phyloP scores from a whole-genome alignment of 1,284 basidiomycete species.

The Ustilago crameri region DNA sequence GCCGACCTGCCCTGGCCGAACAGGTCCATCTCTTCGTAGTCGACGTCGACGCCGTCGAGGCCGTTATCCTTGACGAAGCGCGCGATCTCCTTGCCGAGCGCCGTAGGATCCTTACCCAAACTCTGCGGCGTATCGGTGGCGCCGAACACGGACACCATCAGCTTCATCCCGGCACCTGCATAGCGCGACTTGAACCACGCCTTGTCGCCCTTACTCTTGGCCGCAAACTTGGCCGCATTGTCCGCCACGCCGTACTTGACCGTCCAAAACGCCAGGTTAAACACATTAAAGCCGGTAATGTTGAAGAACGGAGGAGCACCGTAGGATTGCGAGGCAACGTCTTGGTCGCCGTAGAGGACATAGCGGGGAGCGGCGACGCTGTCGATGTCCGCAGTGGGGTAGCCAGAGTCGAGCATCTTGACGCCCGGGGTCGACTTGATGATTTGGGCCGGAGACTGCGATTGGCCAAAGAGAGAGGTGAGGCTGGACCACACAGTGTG shows the following conservation, averaged over 20 bases:
- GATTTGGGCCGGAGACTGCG: constrained; percentile 21
- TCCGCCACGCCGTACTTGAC: constrained; percentile 65
- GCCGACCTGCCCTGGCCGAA: constrained; percentile 35
- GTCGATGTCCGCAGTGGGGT: constrained; percentile 42
- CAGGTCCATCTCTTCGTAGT: constrained; percentile 72
- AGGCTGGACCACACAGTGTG: constrained; percentile 31
- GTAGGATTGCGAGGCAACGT: constrained; percentile 34
- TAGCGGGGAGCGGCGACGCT: constrained; percentile 37
- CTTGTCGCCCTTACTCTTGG: constrained; percentile 40
- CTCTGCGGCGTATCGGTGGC: constrained; percentile 72
- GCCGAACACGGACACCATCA: constrained; percentile 68
- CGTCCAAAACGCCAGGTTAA: constrained; percentile 72
- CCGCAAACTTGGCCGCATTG: constrained; percentile 57
- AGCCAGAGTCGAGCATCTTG: constrained; percentile 37
- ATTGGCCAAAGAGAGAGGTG: constrained; percentile 30
- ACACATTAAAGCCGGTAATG: constrained; percentile 67
- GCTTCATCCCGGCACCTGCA: constrained; percentile 70
- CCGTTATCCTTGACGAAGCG: constrained; percentile 71
- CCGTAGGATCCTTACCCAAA: constrained; percentile 25
- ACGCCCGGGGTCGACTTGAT: constrained; percentile 34
- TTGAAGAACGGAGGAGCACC: constrained; percentile 43
- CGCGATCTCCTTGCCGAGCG: constrained; percentile 49
- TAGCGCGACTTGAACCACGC: constrained; percentile 68
- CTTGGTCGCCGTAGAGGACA: constrained; percentile 47
- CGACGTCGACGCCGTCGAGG: constrained; percentile 74